Conservation (phyloP, 1,284 basidiomycete species). For the Mycena sp. region DNA sequence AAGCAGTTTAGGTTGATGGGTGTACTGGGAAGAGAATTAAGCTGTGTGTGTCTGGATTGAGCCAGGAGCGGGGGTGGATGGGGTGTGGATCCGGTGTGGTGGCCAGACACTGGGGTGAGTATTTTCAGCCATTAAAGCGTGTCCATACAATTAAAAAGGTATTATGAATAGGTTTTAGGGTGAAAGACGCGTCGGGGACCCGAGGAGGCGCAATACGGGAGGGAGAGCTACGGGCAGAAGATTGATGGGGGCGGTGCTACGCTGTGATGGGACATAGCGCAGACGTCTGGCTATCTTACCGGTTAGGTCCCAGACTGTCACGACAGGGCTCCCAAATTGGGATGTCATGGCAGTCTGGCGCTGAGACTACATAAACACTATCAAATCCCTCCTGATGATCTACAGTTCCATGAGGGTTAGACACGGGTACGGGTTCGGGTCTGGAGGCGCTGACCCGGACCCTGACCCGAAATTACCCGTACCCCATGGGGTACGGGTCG, state of each 20-base stretch:
- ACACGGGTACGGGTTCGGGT: too few relatives aligned
- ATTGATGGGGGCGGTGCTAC: constrained; percentile 4
- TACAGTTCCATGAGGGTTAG: too few relatives aligned
- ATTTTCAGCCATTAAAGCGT: constrained; percentile 8
- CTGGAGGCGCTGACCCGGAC: too few relatives aligned
- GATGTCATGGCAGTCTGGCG: too few relatives aligned
- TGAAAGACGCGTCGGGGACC: neutral
- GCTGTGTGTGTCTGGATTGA: neutral
- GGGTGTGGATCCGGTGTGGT: neutral
- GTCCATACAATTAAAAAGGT: neutral
- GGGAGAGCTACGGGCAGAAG: neutral
- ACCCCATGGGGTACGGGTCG: too few relatives aligned
- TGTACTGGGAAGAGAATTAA: neutral
- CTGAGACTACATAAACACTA: too few relatives aligned
- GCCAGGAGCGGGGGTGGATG: neutral
- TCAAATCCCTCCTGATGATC: too few relatives aligned
- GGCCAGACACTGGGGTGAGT: neutral
- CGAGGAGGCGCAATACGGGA: neutral
- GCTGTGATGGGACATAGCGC: too few relatives aligned
- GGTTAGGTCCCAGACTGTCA: too few relatives aligned
- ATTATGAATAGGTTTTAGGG: neutral
- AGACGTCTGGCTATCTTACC: too few relatives aligned
- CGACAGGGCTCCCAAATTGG: too few relatives aligned
- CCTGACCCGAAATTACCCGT: too few relatives aligned
- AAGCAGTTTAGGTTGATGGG: neutral